Conservation (phyloP, 2,329 filamentous ascomycete species). For the Coniochaeta hoffmannii region DNA sequence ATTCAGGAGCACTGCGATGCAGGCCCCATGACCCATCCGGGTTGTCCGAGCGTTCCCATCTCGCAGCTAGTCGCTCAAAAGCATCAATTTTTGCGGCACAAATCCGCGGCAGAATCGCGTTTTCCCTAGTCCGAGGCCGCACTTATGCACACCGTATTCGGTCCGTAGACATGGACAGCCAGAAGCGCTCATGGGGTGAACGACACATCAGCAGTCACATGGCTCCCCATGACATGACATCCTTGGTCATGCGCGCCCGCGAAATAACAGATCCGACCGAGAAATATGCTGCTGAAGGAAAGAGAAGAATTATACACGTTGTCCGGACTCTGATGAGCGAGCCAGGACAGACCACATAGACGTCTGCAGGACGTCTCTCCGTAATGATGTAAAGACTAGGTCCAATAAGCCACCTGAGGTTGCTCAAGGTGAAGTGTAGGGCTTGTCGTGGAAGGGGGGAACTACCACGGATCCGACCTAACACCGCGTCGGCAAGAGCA, state of each 20-base stretch:
- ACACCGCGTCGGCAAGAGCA: background rate
- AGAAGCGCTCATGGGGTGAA: background rate
- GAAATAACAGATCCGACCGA: background rate
- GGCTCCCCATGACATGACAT: background rate
- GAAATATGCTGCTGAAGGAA: background rate
- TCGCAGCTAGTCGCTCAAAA: background rate
- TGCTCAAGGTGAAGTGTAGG: background rate
- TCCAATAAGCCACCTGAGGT: background rate
- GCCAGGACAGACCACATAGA: background rate
- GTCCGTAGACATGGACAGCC: background rate
- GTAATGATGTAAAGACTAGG: background rate
- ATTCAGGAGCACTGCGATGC: background rate
- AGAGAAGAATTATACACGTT: constrained; percentile 1
- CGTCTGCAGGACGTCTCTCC: background rate
- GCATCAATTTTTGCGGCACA: background rate
- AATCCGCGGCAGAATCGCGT: background rate
- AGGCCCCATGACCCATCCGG: background rate
- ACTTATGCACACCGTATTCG: background rate
- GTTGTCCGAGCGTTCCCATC: background rate
- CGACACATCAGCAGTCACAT: background rate
- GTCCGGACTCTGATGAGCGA: background rate
- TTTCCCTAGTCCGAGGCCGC: background rate
- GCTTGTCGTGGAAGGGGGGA: background rate
- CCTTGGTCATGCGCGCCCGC: background rate
- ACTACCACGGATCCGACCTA: background rate